A percentile compares a stretch with the other conserved stretches of the same genome.
phyloP scores from a whole-genome alignment of 495 filamentous ascomycete genomes.

The Cladorrhinum samala region DNA sequence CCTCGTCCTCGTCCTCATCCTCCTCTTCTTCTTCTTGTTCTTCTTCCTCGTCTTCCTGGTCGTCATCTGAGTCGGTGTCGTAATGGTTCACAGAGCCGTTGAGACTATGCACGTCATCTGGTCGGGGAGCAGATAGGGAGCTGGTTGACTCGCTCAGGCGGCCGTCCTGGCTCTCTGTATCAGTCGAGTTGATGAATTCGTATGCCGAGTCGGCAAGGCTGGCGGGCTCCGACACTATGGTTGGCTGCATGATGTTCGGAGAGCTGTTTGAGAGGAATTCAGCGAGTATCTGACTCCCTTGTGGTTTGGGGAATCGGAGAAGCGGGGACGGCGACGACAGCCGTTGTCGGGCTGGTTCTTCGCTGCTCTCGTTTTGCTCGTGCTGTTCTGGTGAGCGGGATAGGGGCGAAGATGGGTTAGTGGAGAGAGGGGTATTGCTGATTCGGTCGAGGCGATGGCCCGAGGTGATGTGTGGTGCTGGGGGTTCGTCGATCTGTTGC shows the following conservation, averaged over 20 bases:
- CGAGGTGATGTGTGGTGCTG: background rate
- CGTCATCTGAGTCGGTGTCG: constrained; percentile 26
- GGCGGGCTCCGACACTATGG: constrained; percentile 36
- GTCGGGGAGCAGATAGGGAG: constrained; percentile 42
- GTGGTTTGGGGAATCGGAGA: constrained; percentile 46
- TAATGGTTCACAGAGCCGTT: constrained; percentile 42
- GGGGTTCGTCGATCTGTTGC: constrained; percentile 8
- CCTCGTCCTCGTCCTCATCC: constrained; percentile 36
- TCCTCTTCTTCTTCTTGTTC: constrained; percentile 36
- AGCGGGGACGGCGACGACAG: constrained; percentile 31
- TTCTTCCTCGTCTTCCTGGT: constrained; percentile 18
- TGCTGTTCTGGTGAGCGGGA: background rate
- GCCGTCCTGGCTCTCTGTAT: constrained; percentile 39
- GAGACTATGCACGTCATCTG: constrained; percentile 51
- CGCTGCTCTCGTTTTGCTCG: background rate
- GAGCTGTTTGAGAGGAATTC: constrained; percentile 47
- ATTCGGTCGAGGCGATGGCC: constrained; percentile 3
- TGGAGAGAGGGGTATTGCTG: background rate
- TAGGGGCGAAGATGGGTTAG: background rate
- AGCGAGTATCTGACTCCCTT: constrained; percentile 42
- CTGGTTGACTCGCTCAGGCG: constrained; percentile 46
- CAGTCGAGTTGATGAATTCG: constrained; percentile 46
- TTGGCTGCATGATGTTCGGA: constrained; percentile 43
- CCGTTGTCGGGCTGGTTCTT: background rate
- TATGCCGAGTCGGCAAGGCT: constrained; percentile 52